These are phyloP conservation scores for Citrus trifoliata DNA, from an alignment of 345 rosid genomes.

Conservation along the genomic window DNA sequence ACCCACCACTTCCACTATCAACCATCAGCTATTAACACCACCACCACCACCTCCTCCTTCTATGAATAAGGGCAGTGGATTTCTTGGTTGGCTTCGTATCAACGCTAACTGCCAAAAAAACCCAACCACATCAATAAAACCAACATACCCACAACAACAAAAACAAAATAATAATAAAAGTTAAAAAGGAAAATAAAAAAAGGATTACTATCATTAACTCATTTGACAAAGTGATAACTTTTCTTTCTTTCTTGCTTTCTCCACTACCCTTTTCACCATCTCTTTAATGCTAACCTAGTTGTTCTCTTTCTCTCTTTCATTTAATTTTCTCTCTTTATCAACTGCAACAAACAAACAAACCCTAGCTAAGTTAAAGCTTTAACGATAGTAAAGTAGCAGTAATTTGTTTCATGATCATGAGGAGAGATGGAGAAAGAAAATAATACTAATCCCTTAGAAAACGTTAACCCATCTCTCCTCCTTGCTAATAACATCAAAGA, in stretches of 20 bases:
- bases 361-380: not conserved
- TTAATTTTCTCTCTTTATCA: not conserved
- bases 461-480: constrained; percentile 38
- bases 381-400: not conserved
- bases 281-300: constrained; percentile 33
- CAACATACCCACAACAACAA: constrained; percentile 6
- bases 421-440: constrained; percentile 67
- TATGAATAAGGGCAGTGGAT: constrained; percentile 26
- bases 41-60: not conserved
- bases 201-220: constrained; percentile 44
- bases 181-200: not conserved
- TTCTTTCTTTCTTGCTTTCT: constrained; percentile 2
- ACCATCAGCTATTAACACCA: constrained; percentile 13
- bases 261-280: not conserved
- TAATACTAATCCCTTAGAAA: constrained; percentile 19
- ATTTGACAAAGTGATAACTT: constrained; percentile 36
- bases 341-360: not conserved
- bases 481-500: constrained; percentile 17
- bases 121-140: constrained; percentile 34
- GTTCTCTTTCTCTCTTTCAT: constrained; percentile 17
- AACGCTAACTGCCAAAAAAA: constrained; percentile 82
- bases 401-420: constrained; percentile 26
- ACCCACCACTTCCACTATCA: constrained; percentile 52
- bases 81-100: constrained; percentile 78
- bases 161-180: constrained; percentile 12